Base-by-base conservation (phyloP, 1,139 yeast genomes). In the Lodderomyces pseudojiufengensis region DNA sequence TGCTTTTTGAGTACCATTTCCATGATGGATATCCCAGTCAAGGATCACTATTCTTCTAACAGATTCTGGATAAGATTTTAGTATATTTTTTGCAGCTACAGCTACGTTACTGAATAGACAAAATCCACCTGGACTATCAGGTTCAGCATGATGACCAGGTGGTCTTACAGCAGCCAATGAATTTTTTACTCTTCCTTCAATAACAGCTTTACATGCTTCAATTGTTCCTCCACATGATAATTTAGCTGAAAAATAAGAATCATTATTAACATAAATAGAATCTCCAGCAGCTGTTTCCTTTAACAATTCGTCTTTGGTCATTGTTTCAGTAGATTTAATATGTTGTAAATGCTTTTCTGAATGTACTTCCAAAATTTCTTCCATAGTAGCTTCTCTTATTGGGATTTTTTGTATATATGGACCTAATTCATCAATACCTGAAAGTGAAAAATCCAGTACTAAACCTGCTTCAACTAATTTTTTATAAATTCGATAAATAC, bases 61-160 rank as follows among this genome's bases (percentile, higher is more conserved):
- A 14, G 86, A 75, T 50, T 90, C 97, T 0, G 97, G 96, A 55
- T 87, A 92, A 38, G 76, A 70, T 49, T 81, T 80, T 42, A 94
- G 64, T 45, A 90, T 82, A 41, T 83, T 80, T 52, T 85, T 85
- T 9, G 97, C 95, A 2, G 98, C 97, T 11, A 94, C 97, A 0
- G 98, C 97, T 28, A 92, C 99, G 52, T 94, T 94, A 45, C 95
- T 84, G 56, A 94, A 94, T 35, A 94, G 65, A 61, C 98, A 94
- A 57, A 94, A 94, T 16, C 99, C 99, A 30, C 96, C 97, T 0
- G 98, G 95, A 13, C 88, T 70, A 44, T 87, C 94, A 1, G 99
- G 97, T 54, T 94, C 99, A 1, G 98, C 97, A 55, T 94, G 99
- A 61, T 94, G 99, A 2, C 99, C 99, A 0, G 99, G 99, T 1